phyloP scores from a whole-genome alignment of 2,329 filamentous ascomycete species.

The Calycina herbarum region DNA sequence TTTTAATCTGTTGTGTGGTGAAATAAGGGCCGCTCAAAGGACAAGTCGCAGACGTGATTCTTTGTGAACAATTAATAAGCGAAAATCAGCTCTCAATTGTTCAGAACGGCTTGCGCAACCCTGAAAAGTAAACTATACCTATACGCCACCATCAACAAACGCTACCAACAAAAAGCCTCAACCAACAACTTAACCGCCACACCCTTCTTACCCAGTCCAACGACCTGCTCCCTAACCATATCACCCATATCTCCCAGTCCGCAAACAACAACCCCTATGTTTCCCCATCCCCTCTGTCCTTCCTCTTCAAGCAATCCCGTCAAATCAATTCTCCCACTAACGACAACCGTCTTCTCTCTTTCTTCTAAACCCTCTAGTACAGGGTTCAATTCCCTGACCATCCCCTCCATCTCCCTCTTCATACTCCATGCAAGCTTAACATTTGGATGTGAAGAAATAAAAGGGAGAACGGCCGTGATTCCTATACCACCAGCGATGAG shows the following conservation, averaged over 20 bases:
- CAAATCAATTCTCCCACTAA: conserved; percentile 41
- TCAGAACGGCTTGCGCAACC: no score
- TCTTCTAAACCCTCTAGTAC: conserved; percentile 27
- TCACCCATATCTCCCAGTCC: conserved; percentile 43
- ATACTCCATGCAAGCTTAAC: conserved; percentile 43
- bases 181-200: conserved; percentile 32
- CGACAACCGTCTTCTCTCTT: conserved; percentile 39
- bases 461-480: conserved; percentile 46
- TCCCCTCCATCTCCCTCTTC: conserved; percentile 27
- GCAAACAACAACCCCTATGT: conserved; percentile 17
- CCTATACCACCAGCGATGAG: conserved; percentile 50
- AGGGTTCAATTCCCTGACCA: conserved; percentile 37
- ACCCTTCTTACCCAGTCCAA: conserved; percentile 9
- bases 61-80: no score
- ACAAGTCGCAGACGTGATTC: no score
- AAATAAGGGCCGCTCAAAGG: no score
- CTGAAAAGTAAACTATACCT: no score
- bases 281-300: conserved; percentile 25
- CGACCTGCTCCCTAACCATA: conserved; percentile 40
- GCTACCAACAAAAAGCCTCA: conserved; percentile 35
- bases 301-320: conserved; percentile 37
- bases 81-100: no score
- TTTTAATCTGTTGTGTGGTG: no score
- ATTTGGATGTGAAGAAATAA: conserved; percentile 38
- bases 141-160: no score